Conservation (phyloP, 192 early-diverging fungal species). For the Coemansia sp. region DNA sequence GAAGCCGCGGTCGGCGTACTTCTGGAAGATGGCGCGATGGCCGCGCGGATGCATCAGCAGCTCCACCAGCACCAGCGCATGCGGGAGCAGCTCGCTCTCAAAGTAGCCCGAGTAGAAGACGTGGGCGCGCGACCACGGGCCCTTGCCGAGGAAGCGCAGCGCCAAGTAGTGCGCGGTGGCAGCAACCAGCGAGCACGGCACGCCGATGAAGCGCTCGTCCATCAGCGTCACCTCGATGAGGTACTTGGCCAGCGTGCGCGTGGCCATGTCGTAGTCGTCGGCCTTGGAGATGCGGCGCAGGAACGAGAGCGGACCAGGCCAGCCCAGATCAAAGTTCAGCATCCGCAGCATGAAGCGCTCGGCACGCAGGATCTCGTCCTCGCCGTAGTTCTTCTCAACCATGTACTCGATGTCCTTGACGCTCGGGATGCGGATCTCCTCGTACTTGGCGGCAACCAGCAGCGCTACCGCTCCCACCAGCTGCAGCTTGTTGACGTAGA, state of each 20-base stretch:
- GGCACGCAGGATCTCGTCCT: slow-evolving; percentile 55
- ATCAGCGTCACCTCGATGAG: slow-evolving; percentile 59
- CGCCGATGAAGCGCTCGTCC: slow-evolving; percentile 59
- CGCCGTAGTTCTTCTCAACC: slow-evolving; percentile 50
- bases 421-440: slow-evolving; percentile 59
- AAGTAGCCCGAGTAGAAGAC: slow-evolving; percentile 70
- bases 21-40: slow-evolving; percentile 48
- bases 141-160: slow-evolving; percentile 42
- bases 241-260: slow-evolving; percentile 63
- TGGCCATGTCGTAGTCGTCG: slow-evolving; percentile 60
- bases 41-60: slow-evolving; percentile 49
- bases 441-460: slow-evolving; percentile 61
- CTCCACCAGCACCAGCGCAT: slow-evolving; percentile 55
- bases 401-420: slow-evolving; percentile 56
- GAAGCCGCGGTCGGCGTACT: slow-evolving; percentile 48
- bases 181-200: slow-evolving; percentile 53
- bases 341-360: slow-evolving; percentile 60
- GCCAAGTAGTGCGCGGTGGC: slow-evolving; percentile 54
- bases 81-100: slow-evolving; percentile 57
- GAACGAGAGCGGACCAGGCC: slow-evolving; percentile 61
- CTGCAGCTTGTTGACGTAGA: slow-evolving; percentile 57
- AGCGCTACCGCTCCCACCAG: slow-evolving; percentile 58
- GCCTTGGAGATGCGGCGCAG: slow-evolving; percentile 61
- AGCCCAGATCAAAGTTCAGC: slow-evolving; percentile 62
- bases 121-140: slow-evolving; percentile 58